These are phyloP conservation scores for Penicillium sp. DNA, from an alignment of 2,329 filamentous ascomycete species.

Conservation along the genomic window DNA sequence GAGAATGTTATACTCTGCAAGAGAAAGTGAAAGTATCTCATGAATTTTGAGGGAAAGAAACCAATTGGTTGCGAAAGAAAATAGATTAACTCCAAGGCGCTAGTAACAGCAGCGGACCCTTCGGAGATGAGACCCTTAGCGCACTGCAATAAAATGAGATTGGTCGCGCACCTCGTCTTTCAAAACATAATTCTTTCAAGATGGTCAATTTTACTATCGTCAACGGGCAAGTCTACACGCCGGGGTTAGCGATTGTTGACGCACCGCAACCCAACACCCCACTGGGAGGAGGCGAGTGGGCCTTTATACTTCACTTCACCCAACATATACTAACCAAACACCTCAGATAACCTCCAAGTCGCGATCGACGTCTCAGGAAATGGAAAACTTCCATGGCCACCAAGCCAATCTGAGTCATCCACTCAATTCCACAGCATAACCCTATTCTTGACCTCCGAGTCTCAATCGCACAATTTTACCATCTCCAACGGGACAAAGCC, in stretches of 20 bases:
- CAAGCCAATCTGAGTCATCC: constrained; percentile 11
- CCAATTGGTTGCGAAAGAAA: neutral
- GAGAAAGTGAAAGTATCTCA: too few species aligned
- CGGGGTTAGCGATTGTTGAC: constrained; percentile 67
- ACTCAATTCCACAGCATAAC: constrained; percentile 20
- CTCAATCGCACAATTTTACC: constrained; percentile 58
- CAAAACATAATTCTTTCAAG: neutral
- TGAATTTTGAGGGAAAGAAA: too few species aligned
- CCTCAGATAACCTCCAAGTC: constrained; percentile 19
- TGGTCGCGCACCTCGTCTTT: neutral
- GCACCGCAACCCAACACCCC: constrained; percentile 66
- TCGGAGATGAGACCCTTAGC: constrained; percentile 24
- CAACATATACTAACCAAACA: constrained; percentile 2
- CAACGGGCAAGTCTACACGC: constrained; percentile 69
- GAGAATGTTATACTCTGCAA: too few species aligned
- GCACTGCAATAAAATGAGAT: neutral
- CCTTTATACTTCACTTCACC: constrained; percentile 28
- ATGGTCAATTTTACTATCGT: constrained; percentile 31
- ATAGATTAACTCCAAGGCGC: constrained; percentile 17
- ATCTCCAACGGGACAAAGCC: constrained; percentile 64
- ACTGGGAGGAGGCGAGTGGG: constrained; percentile 59
- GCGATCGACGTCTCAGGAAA: constrained; percentile 24
- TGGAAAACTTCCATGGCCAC: constrained; percentile 21
- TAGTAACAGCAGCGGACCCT: constrained; percentile 14
- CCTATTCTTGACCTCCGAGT: constrained; percentile 20